phyloP scores from a whole-genome alignment of 345 rosid genomes.

The Lepidium sativum region DNA sequence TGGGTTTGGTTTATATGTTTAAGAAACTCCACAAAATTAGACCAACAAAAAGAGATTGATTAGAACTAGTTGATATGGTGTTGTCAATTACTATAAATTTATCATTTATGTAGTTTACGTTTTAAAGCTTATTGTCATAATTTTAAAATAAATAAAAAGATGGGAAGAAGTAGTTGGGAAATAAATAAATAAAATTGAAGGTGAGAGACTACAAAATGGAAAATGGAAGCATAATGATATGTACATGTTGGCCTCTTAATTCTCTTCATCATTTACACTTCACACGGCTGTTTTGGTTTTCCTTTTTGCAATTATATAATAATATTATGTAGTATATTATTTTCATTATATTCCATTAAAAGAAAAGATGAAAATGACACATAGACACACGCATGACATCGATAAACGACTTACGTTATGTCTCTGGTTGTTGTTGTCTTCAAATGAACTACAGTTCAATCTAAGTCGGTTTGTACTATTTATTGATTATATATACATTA shows the following conservation, averaged over 20 bases:
- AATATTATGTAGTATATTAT: neutral
- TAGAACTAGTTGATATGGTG: slow-evolving; percentile 2
- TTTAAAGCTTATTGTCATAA: neutral
- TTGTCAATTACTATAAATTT: neutral
- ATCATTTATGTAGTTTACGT: neutral
- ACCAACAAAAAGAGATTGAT: neutral
- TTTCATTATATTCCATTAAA: slow-evolving; percentile 12
- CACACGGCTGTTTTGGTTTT: slow-evolving; percentile 21
- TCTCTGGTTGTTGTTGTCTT: slow-evolving; percentile 1
- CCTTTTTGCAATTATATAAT: neutral
- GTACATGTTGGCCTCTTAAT: slow-evolving; percentile 10
- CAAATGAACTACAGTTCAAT: slow-evolving; percentile 20
- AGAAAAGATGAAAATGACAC: slow-evolving; percentile 1
- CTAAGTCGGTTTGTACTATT: slow-evolving; percentile 16
- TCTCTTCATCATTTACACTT: slow-evolving; percentile 13
- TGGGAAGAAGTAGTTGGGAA: slow-evolving; percentile 7
- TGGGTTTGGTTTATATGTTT: neutral
- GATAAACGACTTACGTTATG: slow-evolving; percentile 16
- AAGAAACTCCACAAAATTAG: neutral
- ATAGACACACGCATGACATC: neutral
- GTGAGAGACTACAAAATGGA: slow-evolving; percentile 3
- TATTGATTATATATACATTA: neutral
- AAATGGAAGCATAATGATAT: slow-evolving; percentile 24
- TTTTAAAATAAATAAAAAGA: neutral
- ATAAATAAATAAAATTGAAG: neutral